These are phyloP conservation scores for Sambucus nigra DNA, from an alignment of 129 eudicot species.

Conservation along the genomic window DNA sequence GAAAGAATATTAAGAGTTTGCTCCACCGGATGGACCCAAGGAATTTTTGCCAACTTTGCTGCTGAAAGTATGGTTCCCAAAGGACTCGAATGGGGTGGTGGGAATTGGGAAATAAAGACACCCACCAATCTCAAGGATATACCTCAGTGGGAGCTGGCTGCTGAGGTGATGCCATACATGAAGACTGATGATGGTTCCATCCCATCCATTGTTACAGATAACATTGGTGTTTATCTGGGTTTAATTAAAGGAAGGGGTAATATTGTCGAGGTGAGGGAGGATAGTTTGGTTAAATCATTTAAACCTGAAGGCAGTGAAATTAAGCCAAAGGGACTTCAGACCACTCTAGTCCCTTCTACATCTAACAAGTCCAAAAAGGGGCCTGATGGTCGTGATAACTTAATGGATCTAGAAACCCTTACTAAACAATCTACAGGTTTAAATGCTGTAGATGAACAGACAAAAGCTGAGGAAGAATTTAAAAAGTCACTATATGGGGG, in stretches of 20 bases:
- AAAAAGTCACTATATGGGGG: conserved; percentile 61
- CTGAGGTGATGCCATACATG: conserved; percentile 98
- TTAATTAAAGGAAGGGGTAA: conserved; percentile 87
- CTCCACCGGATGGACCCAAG: conserved; percentile 98
- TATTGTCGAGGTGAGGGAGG: conserved; percentile 81
- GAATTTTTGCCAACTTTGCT: conserved; percentile 96
- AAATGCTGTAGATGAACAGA: conserved; percentile 58
- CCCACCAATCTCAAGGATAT: conserved; percentile 71
- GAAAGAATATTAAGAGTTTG: conserved; percentile 88
- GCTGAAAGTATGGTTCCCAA: conserved; percentile 99
- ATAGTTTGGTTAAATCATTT: conserved; percentile 70
- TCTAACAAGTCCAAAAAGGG: conserved; percentile 31
- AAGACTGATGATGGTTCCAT: conserved; percentile 89
- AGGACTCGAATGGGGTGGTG: conserved; percentile 99
- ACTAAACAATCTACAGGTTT: conserved; percentile 38
- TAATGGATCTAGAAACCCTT: conserved; percentile 82
- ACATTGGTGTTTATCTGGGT: conserved; percentile 91
- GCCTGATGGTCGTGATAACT: conserved; percentile 32
- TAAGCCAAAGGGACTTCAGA: conserved; percentile 39
- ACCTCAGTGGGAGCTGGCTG: conserved; percentile 97
- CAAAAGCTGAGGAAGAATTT: conserved; percentile 90
- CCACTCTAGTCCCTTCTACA: conserved; percentile 33
- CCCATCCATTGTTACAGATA: conserved; percentile 84
- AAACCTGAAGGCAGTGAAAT: conserved; percentile 37
- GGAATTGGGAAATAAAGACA: conserved; percentile 95